phyloP scores from a whole-genome alignment of 306 rosid species.

The Cucurbita pepo region DNA sequence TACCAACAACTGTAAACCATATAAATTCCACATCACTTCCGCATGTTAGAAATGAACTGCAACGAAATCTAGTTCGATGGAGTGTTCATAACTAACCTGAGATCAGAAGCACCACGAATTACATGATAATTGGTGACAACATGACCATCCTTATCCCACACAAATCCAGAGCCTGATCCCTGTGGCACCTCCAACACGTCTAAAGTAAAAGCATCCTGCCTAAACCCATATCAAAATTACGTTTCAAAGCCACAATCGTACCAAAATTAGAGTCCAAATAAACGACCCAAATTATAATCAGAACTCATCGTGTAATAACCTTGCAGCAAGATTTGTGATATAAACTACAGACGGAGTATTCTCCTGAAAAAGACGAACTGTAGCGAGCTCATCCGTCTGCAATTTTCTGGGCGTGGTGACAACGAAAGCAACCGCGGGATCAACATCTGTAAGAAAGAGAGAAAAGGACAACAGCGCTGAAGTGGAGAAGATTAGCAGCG shows the following conservation, averaged over 20 bases:
- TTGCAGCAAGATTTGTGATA: constrained; percentile 84
- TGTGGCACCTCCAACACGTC: constrained; percentile 94
- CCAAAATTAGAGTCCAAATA: neutral
- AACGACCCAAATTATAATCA: neutral
- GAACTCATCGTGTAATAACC: constrained; percentile 14
- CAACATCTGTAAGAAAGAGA: constrained; percentile 40
- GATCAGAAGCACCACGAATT: constrained; percentile 98
- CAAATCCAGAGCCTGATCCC: constrained; percentile 95
- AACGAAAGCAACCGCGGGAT: constrained; percentile 70
- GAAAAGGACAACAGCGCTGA: constrained; percentile 62
- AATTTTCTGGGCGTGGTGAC: constrained; percentile 54
- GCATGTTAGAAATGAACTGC: too few species aligned
- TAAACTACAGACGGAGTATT: constrained; percentile 89
- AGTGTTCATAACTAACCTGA: constrained; percentile 34
- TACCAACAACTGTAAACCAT: neutral
- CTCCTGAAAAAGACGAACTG: constrained; percentile 81
- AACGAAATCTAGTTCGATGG: too few species aligned
- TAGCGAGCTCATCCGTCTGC: constrained; percentile 88
- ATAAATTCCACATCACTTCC: neutral
- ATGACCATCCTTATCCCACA: constrained; percentile 79
- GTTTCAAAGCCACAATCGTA: neutral
- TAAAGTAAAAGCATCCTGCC: constrained; percentile 95
- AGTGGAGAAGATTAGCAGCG: constrained; percentile 43
- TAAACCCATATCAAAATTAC: constrained; percentile 19
- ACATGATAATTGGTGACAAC: constrained; percentile 93